phyloP scores from a whole-genome alignment of 2,329 filamentous ascomycete species.

The Paramyrothecium sp. region DNA sequence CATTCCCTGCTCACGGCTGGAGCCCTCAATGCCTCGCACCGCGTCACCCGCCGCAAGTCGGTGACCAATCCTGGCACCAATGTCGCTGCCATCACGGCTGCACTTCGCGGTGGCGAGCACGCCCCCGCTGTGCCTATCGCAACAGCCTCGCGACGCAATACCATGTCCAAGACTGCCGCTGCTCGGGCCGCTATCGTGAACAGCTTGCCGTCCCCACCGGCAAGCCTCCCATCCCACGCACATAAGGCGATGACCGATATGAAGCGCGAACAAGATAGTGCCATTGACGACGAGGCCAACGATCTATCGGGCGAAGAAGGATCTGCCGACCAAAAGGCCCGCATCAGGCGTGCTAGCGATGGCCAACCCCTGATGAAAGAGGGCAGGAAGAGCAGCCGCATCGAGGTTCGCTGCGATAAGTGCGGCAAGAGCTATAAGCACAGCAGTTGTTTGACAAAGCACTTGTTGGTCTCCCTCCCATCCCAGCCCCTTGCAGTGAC shows the following conservation, averaged over 20 bases:
- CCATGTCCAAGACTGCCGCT: slow-evolving; percentile 64
- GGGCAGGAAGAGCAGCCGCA: slow-evolving; percentile 78
- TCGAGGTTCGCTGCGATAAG: slow-evolving; percentile 92
- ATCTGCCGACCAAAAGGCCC: slow-evolving; percentile 45
- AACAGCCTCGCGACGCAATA: slow-evolving; percentile 60
- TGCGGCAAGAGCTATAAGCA: slow-evolving; percentile 99
- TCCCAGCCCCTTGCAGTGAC: slow-evolving; percentile 29
- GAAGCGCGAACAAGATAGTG: slow-evolving; percentile 56
- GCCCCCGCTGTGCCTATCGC: slow-evolving; percentile 56
- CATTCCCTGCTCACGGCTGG: slow-evolving; percentile 72
- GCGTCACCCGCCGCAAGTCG: slow-evolving; percentile 91
- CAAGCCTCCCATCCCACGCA: slow-evolving; percentile 63
- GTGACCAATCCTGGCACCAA: slow-evolving; percentile 75
- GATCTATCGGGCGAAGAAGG: slow-evolving; percentile 57
- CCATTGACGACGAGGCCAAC: slow-evolving; percentile 67
- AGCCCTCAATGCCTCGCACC: slow-evolving; percentile 76
- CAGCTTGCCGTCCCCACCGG: slow-evolving; percentile 62
- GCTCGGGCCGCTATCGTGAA: slow-evolving; percentile 51
- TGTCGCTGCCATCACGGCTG: slow-evolving; percentile 72
- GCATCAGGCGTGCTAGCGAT: slow-evolving; percentile 72
- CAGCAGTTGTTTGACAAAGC: slow-evolving; percentile 99
- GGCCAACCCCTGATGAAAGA: slow-evolving; percentile 80
- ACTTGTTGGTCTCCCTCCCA: slow-evolving; percentile 86
- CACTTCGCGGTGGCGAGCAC: slow-evolving; percentile 65
- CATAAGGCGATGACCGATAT: slow-evolving; percentile 50